Evolutionary conservation across 441 rosid species (phyloP).

Genomic region (Syzygium malaccense): DNA sequence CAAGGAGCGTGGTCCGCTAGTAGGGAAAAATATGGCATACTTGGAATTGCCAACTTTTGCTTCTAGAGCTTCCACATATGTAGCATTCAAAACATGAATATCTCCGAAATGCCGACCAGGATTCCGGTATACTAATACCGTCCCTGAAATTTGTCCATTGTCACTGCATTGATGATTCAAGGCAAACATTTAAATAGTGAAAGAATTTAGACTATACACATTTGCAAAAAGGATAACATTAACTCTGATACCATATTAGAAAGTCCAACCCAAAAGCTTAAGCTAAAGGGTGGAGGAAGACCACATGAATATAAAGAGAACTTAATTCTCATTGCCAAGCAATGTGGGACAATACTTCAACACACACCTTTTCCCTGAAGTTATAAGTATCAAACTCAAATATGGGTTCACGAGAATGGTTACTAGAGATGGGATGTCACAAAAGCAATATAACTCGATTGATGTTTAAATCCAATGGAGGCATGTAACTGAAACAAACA

Average conservation of each 20-base stretch:
- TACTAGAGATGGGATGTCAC: background rate
- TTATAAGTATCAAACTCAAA: background rate
- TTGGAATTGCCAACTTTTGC: slow-evolving; percentile 58
- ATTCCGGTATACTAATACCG: slow-evolving; percentile 65
- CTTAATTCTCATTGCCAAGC: too few relatives aligned
- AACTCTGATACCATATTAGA: too few relatives aligned
- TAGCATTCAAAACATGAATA: slow-evolving; percentile 62
- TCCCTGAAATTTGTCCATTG: slow-evolving; percentile 62
- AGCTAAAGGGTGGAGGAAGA: too few relatives aligned
- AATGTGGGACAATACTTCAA: too few relatives aligned
- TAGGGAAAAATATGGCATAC: slow-evolving; percentile 66
- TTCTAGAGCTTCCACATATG: slow-evolving; percentile 38
- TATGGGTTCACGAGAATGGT: background rate
- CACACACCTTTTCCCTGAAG: background rate
- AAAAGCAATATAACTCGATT: background rate
- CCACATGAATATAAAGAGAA: too few relatives aligned
- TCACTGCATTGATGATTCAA: slow-evolving; percentile 27
- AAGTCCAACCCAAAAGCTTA: too few relatives aligned
- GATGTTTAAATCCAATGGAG: background rate
- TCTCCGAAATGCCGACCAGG: slow-evolving; percentile 86
- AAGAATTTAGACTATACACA: too few relatives aligned
- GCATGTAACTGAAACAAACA: background rate
- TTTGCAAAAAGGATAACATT: too few relatives aligned
- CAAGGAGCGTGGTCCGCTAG: slow-evolving; percentile 58
- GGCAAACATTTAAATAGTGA: background rate